These are phyloP conservation scores for Geum urbanum DNA, from an alignment of 306 rosid species.

Conservation along the genomic window DNA sequence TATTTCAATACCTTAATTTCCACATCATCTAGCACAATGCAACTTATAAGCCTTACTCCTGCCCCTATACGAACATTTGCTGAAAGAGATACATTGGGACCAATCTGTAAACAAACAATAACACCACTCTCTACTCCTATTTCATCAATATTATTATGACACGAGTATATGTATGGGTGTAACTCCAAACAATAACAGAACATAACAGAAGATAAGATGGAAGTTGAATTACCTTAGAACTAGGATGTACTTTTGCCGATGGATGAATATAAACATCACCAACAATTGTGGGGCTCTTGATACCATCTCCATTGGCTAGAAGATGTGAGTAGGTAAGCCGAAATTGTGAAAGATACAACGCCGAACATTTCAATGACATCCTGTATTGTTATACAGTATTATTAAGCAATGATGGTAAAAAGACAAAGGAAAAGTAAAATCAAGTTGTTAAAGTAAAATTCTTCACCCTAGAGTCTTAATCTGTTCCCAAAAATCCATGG, in stretches of 20 bases:
- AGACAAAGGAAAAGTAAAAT: conserved; percentile 1
- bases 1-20: conserved; percentile 64
- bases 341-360: conserved; percentile 83
- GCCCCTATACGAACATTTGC: conserved; percentile 94
- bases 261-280: conserved; percentile 94
- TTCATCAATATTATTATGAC: not conserved
- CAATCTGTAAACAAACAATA: conserved; percentile 50
- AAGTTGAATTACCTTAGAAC: conserved; percentile 91
- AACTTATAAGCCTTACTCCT: conserved; percentile 82
- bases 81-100: conserved; percentile 89
- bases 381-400: conserved; percentile 45
- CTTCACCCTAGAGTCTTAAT: conserved; percentile 93
- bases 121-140: not conserved
- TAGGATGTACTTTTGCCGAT: conserved; percentile 91
- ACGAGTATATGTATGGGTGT: too few relatives aligned
- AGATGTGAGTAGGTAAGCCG: conserved; percentile 66
- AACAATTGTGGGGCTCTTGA: conserved; percentile 49
- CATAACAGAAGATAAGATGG: not conserved
- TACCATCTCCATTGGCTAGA: conserved; percentile 76
- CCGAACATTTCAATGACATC: conserved; percentile 91
- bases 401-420: conserved; percentile 15
- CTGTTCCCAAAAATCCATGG: conserved; percentile 95
- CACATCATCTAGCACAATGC: conserved; percentile 82
- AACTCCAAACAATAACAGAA: not conserved
- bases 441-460: not conserved